Percentiles rank a stretch among this genome's conserved stretches.
Evolutionary conservation across 2,329 filamentous ascomycete genomes (phyloP).

Genomic region (Nannizziopsis barbatae): DNA sequence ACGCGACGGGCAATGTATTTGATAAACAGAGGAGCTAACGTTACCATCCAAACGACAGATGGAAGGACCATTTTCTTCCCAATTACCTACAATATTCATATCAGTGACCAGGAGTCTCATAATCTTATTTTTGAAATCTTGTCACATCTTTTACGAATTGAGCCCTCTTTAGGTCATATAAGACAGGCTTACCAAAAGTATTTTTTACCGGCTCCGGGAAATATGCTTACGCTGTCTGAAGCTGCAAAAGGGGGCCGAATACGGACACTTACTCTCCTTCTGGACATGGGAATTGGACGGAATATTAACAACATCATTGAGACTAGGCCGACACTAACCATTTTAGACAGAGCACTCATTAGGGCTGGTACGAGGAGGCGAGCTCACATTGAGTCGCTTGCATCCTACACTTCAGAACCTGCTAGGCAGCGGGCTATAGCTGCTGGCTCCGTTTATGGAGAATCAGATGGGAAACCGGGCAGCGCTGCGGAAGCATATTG

Average conservation of each 20-base stretch:
- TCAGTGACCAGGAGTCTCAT: constrained; percentile 19
- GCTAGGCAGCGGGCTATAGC: constrained; percentile 16
- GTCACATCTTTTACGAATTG: constrained; percentile 11
- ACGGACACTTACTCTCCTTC: constrained; percentile 16
- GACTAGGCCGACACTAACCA: constrained; percentile 12
- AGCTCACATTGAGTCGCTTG: constrained; percentile 16
- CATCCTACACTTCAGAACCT: constrained; percentile 14
- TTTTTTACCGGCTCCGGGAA: constrained; percentile 13
- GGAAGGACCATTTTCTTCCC: constrained; percentile 20
- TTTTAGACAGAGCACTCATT: constrained; percentile 19
- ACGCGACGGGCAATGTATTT: constrained; percentile 17
- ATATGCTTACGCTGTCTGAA: constrained; percentile 14
- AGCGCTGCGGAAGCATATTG: constrained; percentile 11
- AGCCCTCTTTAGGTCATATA: constrained; percentile 5
- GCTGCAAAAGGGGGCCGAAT: constrained; percentile 16
- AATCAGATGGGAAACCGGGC: background rate
- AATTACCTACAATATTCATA: constrained; percentile 16
- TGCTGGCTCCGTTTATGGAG: constrained; percentile 13
- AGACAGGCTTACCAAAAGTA: constrained; percentile 15
- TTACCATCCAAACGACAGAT: constrained; percentile 9
- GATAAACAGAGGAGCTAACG: constrained; percentile 17
- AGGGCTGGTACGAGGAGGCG: constrained; percentile 17
- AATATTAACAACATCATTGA: constrained; percentile 16
- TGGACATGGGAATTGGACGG: constrained; percentile 16
- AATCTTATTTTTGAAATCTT: constrained; percentile 18